phyloP scores from a whole-genome alignment of 345 rosid genomes.

The Jatropha curcas region DNA sequence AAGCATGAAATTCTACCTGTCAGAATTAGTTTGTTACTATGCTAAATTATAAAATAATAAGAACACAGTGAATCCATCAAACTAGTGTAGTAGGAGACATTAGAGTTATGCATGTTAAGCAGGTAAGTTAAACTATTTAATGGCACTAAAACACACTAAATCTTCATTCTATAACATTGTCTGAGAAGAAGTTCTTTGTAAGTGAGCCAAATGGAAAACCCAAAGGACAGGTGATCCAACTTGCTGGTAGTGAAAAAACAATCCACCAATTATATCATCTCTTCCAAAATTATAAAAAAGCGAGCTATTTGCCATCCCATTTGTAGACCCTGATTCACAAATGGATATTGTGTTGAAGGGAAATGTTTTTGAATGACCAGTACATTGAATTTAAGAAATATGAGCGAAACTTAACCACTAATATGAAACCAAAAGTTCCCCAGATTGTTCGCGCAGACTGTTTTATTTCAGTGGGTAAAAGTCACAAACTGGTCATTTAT shows the following conservation, averaged over 20 bases:
- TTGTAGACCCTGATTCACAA: neutral
- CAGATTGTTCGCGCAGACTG: neutral
- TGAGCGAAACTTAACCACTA: neutral
- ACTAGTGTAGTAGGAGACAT: neutral
- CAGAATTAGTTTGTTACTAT: conserved; percentile 23
- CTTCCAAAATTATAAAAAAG: neutral
- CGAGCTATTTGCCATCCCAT: neutral
- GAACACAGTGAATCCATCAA: neutral
- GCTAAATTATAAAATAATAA: neutral
- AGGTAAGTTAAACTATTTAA: conserved; percentile 2
- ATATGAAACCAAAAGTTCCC: neutral
- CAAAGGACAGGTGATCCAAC: neutral
- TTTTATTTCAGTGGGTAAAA: neutral
- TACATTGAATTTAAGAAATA: neutral
- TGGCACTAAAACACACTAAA: neutral
- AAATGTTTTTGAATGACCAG: neutral
- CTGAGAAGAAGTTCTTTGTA: neutral
- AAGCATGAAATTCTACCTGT: conserved; percentile 75
- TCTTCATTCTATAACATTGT: neutral
- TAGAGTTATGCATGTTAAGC: neutral
- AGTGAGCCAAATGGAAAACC: neutral
- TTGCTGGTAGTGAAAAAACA: neutral
- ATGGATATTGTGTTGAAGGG: neutral
- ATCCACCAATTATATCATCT: neutral
- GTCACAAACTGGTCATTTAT: neutral